Base-by-base conservation (phyloP, 2,329 filamentous ascomycete species). In the Atkinsonella hypoxylon region DNA sequence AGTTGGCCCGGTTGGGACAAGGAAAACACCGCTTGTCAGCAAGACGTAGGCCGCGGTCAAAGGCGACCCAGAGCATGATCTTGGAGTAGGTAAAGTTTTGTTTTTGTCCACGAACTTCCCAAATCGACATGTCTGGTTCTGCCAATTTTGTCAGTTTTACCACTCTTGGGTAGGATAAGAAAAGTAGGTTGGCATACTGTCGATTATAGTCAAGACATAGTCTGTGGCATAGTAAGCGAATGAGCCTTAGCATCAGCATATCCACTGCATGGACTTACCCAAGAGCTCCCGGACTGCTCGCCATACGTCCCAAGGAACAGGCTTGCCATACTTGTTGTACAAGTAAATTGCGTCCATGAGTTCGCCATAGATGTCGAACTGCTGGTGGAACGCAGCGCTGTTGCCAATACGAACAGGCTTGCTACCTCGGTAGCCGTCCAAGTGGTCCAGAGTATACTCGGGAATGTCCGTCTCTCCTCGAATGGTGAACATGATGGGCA, bases 401-500 rank as follows among this genome's bases (percentile, higher is more conserved):
- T 90, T 90, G 11, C 86, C 85, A 47, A 89, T 85, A 2, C 86
- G 78, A 20, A 90, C 85, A 0, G 86, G 86, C 45, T 69, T 75
- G 62, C 84, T 89, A 26, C 78, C 76, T 48, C 80, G 74, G 62
- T 89, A 89, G 2, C 86, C 86, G 43, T 87, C 81, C 2, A 90
- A 73, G 57, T 90, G 85, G 51, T 71, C 64, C 6, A 89, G 73
- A 55, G 85, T 83, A 36, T 74, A 59, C 65, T 89, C 85, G 0
- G 85, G 83, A 38, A 89, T 85, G 39, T 88, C 81, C 1, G 83
- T 88, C 43, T 81, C 81, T 45, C 86, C 86, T 22, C 79, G 75
- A 56, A 90, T 89, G 40, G 82, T 87, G 61, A 89, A 89, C 85
- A 90, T 89, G 61, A 90, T 87, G 12, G 86, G 86, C 36, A 90